These are phyloP conservation scores for Nemania sp. DNA, from an alignment of 2,329 filamentous ascomycete species.

Conservation along the genomic window DNA sequence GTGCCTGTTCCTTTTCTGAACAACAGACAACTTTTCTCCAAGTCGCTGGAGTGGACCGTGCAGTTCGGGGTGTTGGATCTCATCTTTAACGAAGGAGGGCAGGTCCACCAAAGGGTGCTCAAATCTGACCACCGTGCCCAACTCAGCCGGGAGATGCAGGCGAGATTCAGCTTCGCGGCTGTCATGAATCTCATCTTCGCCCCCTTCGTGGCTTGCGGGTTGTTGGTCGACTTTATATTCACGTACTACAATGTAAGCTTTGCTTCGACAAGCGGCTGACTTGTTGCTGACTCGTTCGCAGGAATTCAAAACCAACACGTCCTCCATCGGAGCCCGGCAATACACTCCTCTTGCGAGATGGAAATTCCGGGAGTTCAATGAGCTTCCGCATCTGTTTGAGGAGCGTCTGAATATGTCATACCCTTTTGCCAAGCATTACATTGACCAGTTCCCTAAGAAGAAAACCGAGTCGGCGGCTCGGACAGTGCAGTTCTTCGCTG, in stretches of 20 bases:
- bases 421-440: conserved; percentile 87
- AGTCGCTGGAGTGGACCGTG: conserved; percentile 89
- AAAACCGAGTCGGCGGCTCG: conserved; percentile 85
- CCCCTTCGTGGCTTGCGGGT: conserved; percentile 84
- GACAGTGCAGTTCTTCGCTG: conserved; percentile 85
- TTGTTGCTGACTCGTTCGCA: conserved; percentile 43
- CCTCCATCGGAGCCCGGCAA: conserved; percentile 81
- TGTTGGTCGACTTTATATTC: conserved; percentile 88
- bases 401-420: conserved; percentile 93
- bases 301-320: conserved; percentile 95
- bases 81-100: conserved; percentile 87
- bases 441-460: conserved; percentile 95
- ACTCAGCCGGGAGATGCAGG: conserved; percentile 76
- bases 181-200: conserved; percentile 85
- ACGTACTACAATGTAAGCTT: conserved; percentile 83
- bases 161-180: conserved; percentile 80
- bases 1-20: conserved; percentile 83
- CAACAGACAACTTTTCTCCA: conserved; percentile 81
- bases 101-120: conserved; percentile 84
- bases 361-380: conserved; percentile 99
- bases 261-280: neutral
- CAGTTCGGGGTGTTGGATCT: conserved; percentile 90
- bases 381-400: conserved; percentile 88
- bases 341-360: conserved; percentile 95
- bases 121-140: conserved; percentile 79